Evolutionary conservation across 164 flowering plant genomes (phyloP).

Genomic region (Vitis rupestris): DNA sequence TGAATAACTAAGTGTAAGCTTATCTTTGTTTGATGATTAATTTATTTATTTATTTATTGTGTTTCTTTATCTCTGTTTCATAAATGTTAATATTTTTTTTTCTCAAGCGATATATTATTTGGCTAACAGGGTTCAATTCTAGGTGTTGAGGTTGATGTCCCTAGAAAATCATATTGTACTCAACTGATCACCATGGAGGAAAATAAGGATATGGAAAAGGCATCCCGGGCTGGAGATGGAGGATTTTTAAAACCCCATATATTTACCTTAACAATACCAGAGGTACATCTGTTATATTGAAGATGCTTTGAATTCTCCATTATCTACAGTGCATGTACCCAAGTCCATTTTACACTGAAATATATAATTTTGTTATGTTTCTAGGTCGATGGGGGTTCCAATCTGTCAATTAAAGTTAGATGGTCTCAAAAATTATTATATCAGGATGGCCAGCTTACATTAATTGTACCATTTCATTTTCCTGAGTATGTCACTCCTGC

Average conservation of each 20-base stretch:
- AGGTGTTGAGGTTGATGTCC: constrained; percentile 78
- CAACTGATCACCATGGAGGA: constrained; percentile 42
- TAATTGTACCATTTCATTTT: constrained; percentile 73
- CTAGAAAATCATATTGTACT: constrained; percentile 53
- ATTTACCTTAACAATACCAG: constrained; percentile 66
- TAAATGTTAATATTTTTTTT: constrained; percentile 7
- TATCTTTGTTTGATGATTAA: neutral
- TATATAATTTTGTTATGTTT: constrained; percentile 9
- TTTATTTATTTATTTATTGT: too few relatives aligned
- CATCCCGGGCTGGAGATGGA: constrained; percentile 40
- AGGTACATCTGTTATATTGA: constrained; percentile 33
- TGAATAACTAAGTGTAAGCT: neutral
- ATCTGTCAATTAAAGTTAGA: constrained; percentile 56
- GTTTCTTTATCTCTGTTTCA: neutral
- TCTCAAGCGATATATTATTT: constrained; percentile 57
- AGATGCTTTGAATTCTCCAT: neutral
- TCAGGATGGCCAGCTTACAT: constrained; percentile 46
- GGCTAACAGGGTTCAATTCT: constrained; percentile 99
- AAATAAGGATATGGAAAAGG: constrained; percentile 31
- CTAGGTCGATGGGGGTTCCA: constrained; percentile 89
- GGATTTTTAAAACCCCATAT: constrained; percentile 61
- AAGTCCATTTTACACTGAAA: neutral
- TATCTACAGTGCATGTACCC: neutral
- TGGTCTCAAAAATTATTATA: constrained; percentile 79
- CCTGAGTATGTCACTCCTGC: constrained; percentile 76